Conservation (phyloP, 2,329 filamentous ascomycete species). For the Dothistroma pini region DNA sequence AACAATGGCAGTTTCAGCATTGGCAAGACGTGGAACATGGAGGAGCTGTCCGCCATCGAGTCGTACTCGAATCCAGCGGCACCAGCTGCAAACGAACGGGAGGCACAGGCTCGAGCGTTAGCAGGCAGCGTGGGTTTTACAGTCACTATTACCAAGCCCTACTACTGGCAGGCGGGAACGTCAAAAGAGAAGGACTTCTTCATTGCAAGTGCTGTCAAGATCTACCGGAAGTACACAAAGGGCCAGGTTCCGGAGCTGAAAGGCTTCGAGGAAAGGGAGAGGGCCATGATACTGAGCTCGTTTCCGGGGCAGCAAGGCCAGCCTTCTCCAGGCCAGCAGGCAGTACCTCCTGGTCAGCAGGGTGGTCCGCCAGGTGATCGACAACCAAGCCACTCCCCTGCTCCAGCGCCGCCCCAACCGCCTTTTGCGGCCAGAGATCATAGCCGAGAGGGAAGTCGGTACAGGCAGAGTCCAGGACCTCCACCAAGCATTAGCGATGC, state of each 20-base stretch:
- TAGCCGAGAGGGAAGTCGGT: constrained; percentile 31
- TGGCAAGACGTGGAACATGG: constrained; percentile 96
- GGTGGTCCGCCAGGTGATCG: not conserved
- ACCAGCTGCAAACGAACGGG: constrained; percentile 54
- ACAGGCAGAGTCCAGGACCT: constrained; percentile 31
- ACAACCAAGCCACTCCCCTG: constrained; percentile 12
- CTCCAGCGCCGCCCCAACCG: constrained; percentile 29
- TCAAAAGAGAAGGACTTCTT: constrained; percentile 99
- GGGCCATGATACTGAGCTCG: constrained; percentile 66
- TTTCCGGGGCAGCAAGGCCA: constrained; percentile 18
- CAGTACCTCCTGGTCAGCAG: constrained; percentile 6
- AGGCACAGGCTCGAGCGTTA: constrained; percentile 65
- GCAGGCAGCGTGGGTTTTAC: constrained; percentile 80
- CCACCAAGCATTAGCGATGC: constrained; percentile 28
- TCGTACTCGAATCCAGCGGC: constrained; percentile 59
- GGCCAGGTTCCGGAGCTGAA: constrained; percentile 73
- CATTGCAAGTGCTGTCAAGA: constrained; percentile 92
- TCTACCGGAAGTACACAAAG: constrained; percentile 93
- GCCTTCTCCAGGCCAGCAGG: constrained; percentile 11
- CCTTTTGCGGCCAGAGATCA: constrained; percentile 33
- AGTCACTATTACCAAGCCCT: constrained; percentile 86
- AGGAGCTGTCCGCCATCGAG: constrained; percentile 80
- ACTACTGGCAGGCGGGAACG: constrained; percentile 93
- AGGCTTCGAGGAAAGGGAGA: constrained; percentile 78
- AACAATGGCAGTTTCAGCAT: constrained; percentile 91